Evolutionary conservation across 2,329 filamentous ascomycete genomes (phyloP), one percentile per base, ranked within the genome.

Genomic region (Cryphonectria radicalis): DNA sequence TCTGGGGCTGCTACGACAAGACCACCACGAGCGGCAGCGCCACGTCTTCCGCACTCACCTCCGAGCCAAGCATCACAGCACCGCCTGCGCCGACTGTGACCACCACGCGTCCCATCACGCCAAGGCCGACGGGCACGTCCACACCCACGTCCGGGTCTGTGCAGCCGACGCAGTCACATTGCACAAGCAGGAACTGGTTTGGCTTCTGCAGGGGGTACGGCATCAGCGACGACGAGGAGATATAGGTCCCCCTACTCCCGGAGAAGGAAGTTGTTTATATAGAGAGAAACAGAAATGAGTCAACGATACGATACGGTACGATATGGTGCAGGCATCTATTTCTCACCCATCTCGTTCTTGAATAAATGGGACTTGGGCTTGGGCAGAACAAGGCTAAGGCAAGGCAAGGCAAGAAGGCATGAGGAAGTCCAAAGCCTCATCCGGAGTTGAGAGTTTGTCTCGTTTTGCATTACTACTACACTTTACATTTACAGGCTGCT

Each of bases 1-100:
- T 90, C 77, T 89, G 86, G 84, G 88, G 88, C 5, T 90, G 88
- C 75, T 78, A 81, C 74, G 82, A 86, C 76, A 69, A 79, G 25
- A 77, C 79, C 2, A 68, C 69, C 50, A 78, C 81, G 3, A 78
- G 78, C 6, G 66, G 66, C 32, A 17, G 64, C 66, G 72, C 72
- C 22, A 75, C 71, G 2, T 67, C 75, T 1, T 75, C 46, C 1
- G 46, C 78, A 11, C 77, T 72, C 60, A 76, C 75, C 17, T 72
- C 75, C 67, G 70, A 70, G 57, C 73, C 73, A 25, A 74, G 75
- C 60, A 74, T 80, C 63, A 76, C 80, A 11, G 63, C 74, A n/a
- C 72, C 75, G 35, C 73, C 76, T 69, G 35, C 73, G 64, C 70
- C 77, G 63, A 77, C 77, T 53, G 40, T 73, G 66, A 71, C 77